Evolutionary conservation across 768 basidiomycete species (phyloP).

Genomic region (Strobilomyces echinocephalus): DNA sequence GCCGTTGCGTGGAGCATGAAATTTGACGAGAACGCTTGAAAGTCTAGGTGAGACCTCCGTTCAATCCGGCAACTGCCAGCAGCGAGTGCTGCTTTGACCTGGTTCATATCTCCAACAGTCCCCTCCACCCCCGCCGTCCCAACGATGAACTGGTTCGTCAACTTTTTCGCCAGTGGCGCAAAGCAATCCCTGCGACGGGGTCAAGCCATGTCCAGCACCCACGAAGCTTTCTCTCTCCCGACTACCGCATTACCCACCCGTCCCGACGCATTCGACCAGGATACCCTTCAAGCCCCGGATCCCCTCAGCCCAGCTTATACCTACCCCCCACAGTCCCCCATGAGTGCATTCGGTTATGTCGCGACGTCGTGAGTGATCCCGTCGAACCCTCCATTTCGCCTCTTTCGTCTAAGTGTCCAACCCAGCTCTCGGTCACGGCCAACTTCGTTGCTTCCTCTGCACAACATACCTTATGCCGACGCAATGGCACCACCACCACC

Average conservation of each 20-base stretch:
- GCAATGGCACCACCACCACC: constrained; percentile 34
- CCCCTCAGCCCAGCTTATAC: constrained; percentile 56
- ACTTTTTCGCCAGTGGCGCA: constrained; percentile 54
- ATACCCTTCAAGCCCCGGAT: constrained; percentile 47
- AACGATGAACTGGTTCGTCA: constrained; percentile 70
- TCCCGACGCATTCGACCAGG: constrained; percentile 57
- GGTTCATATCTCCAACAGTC: background rate
- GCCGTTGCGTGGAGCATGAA: constrained; percentile 17
- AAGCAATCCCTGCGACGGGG: constrained; percentile 49
- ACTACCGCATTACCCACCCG: constrained; percentile 49
- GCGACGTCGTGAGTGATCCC: constrained; percentile 46
- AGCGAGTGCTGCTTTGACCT: constrained; percentile 5
- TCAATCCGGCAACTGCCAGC: background rate
- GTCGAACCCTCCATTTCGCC: background rate
- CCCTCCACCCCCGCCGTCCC: constrained; percentile 4
- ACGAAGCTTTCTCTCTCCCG: constrained; percentile 86
- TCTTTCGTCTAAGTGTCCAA: constrained; percentile 3
- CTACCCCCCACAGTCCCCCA: constrained; percentile 66
- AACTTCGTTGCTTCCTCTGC: constrained; percentile 62
- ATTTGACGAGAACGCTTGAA: background rate
- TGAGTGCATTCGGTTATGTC: constrained; percentile 53
- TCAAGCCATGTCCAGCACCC: constrained; percentile 71
- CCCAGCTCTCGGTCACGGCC: constrained; percentile 43
- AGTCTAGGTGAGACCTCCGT: background rate
- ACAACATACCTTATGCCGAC: constrained; percentile 48